Conservation (phyloP, 2,329 filamentous ascomycete genomes). For the Rhytidhysteron rufulum region DNA sequence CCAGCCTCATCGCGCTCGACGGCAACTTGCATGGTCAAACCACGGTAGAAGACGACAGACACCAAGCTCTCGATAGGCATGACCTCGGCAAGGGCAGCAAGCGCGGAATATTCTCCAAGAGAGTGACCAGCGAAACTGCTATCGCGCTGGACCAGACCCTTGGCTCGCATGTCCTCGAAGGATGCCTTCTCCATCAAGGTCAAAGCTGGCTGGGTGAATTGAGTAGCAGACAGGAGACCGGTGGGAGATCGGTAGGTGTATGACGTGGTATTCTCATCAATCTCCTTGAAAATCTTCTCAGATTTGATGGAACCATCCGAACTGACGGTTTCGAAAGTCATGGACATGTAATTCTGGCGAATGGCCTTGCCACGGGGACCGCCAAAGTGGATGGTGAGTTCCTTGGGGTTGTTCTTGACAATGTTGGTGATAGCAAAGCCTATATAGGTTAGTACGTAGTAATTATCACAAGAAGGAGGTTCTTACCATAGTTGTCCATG, state of each 20-base stretch:
- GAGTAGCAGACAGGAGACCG: conserved; percentile 90
- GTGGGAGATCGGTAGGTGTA: conserved; percentile 97
- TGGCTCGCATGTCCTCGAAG: conserved; percentile 98
- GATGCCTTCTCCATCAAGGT: conserved; percentile 99
- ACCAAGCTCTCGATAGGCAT: conserved; percentile 99
- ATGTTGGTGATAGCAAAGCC: conserved; percentile 97
- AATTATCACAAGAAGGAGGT: neutral
- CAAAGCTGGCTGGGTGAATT: conserved; percentile 96
- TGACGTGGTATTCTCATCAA: conserved; percentile 84
- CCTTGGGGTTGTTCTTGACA: conserved; percentile 98
- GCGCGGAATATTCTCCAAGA: conserved; percentile 94
- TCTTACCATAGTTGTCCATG: conserved; percentile 92
- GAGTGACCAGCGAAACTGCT: conserved; percentile 98
- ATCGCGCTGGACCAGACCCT: conserved; percentile 91
- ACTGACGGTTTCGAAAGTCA: conserved; percentile 98
- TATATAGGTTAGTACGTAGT: conserved; percentile 34
- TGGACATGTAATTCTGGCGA: conserved; percentile 98
- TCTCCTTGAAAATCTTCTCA: conserved; percentile 99
- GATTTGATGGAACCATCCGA: conserved; percentile 92
- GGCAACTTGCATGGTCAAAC: conserved; percentile 97
- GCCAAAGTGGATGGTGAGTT: conserved; percentile 97
- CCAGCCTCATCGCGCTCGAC: conserved; percentile 92
- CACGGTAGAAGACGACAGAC: conserved; percentile 98
- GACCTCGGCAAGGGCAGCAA: conserved; percentile 93
- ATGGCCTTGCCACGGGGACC: conserved; percentile 95